Conservation (phyloP, 306 rosid genomes). For the Vigna trinervia region DNA sequence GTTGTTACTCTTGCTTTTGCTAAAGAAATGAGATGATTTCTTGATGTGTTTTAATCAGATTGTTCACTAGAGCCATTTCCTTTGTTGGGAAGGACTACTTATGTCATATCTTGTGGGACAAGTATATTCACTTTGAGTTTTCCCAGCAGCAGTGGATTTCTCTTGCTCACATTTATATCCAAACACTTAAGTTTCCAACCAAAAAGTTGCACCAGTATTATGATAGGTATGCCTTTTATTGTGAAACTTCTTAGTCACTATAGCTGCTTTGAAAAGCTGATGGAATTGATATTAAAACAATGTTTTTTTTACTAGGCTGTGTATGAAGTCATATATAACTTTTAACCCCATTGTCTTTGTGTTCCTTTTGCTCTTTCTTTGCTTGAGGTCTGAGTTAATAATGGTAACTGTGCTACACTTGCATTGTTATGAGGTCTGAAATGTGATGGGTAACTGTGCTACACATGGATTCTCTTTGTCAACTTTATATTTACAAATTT, state of each 20-base stretch:
- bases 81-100: conserved; percentile 87
- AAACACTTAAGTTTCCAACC: conserved; percentile 83
- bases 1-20: conserved; percentile 32
- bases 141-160: conserved; percentile 80
- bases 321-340: not conserved
- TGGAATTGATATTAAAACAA: not conserved
- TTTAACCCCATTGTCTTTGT: not conserved
- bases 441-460: not conserved
- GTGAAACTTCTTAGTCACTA: not conserved
- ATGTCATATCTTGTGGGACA: conserved; percentile 86
- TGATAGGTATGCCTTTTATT: conserved; percentile 57
- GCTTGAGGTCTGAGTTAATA: not conserved
- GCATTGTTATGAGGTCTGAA: not conserved
- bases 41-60: conserved; percentile 53
- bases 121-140: conserved; percentile 80
- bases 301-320: conserved; percentile 12
- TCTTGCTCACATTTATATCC: conserved; percentile 76
- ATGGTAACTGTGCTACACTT: not conserved
- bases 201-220: conserved; percentile 75
- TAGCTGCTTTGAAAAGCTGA: not conserved
- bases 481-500: not conserved
- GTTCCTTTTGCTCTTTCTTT: not conserved
- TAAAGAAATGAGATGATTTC: conserved; percentile 34
- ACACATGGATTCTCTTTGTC: not conserved
- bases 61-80: conserved; percentile 77